Conservation (phyloP, 345 rosid species). For the Melaleuca quinquenervia region DNA sequence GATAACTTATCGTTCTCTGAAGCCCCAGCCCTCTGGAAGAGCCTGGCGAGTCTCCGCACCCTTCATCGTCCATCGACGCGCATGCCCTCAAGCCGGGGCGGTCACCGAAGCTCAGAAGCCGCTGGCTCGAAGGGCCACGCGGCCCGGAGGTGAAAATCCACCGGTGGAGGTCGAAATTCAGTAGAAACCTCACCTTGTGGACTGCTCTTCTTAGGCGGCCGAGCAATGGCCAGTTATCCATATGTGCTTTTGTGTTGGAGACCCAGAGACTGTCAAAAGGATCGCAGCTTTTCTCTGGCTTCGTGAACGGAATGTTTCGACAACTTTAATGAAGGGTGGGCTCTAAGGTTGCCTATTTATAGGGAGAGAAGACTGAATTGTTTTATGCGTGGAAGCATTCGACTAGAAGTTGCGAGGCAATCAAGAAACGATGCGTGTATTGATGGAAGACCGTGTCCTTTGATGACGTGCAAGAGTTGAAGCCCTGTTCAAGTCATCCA, state of each 20-base stretch:
- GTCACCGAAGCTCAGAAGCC: slow-evolving; percentile 49
- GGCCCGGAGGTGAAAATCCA: slow-evolving; percentile 46
- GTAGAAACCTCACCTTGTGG: slow-evolving; percentile 49
- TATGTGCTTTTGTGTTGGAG: background rate
- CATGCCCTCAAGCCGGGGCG: slow-evolving; percentile 50
- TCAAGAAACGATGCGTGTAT: background rate
- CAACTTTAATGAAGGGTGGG: background rate
- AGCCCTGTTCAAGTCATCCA: background rate
- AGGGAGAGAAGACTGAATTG: background rate
- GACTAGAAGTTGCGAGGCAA: background rate
- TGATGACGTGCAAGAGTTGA: background rate
- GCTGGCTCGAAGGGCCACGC: slow-evolving; percentile 15
- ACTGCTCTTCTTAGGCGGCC: slow-evolving; percentile 55
- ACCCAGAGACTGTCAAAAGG: background rate
- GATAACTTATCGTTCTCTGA: slow-evolving; percentile 24
- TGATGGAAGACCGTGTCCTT: background rate
- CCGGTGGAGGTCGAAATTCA: slow-evolving; percentile 32
- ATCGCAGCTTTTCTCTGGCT: background rate
- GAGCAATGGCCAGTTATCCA: slow-evolving; percentile 25
- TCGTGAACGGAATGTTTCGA: background rate
- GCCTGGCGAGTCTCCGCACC: background rate
- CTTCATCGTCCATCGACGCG: slow-evolving; percentile 3
- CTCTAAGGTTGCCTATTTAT: background rate
- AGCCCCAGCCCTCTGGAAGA: slow-evolving; percentile 3
- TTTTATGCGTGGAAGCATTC: background rate